Conservation (phyloP, 1,139 yeast genomes). For the Wickerhamomyces sp. region DNA sequence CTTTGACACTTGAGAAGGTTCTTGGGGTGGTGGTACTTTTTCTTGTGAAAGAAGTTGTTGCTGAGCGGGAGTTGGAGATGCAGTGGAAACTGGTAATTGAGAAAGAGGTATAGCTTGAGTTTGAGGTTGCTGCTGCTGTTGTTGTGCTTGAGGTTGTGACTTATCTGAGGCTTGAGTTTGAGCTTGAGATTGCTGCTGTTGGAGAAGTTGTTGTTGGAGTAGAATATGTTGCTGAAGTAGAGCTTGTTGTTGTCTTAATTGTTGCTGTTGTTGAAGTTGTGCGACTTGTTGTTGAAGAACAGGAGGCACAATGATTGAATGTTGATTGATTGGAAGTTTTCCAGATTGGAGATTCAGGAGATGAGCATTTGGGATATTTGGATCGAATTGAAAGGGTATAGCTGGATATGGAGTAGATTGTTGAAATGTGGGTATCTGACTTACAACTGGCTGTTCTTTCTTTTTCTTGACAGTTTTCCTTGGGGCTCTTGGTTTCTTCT, state of each 20-base stretch:
- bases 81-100: not conserved
- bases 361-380: not conserved
- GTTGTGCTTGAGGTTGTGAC: not conserved
- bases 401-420: constrained; percentile 19
- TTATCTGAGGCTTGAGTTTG: constrained; percentile 3
- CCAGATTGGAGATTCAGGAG: not conserved
- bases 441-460: constrained; percentile 19
- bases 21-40: not conserved
- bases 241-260: constrained; percentile 8
- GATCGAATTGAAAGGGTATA: constrained; percentile 12
- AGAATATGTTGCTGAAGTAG: constrained; percentile 9
- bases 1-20: not conserved
- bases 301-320: constrained; percentile 11
- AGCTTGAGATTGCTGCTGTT: constrained; percentile 1
- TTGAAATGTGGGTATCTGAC: constrained; percentile 21
- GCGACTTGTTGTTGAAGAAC: constrained; percentile 10
- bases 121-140: not conserved
- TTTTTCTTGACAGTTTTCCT: constrained; percentile 22
- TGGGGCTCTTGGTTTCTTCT: constrained; percentile 24
- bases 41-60: not conserved
- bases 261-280: constrained; percentile 19
- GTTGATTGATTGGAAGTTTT: not conserved
- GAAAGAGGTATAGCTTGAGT: no score
- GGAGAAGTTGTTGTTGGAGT: constrained; percentile 5
- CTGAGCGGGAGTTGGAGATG: not conserved